These are phyloP conservation scores for Tardiomyces digboiensis DNA, from an alignment of 1,139 yeast genomes.

Conservation along the genomic window DNA sequence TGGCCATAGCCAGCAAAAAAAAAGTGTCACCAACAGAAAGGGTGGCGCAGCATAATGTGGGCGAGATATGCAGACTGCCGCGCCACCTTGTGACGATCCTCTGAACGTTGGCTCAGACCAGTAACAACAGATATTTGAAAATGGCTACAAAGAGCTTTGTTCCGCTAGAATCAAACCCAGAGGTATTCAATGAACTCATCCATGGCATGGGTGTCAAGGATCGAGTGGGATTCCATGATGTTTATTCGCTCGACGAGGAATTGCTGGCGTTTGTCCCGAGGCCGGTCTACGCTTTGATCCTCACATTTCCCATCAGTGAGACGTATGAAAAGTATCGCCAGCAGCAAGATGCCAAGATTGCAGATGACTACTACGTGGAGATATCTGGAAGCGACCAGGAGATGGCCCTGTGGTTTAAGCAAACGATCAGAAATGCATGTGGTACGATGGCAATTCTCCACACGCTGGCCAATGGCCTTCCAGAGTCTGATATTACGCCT, in stretches of 20 bases:
- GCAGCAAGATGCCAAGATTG: conserved; percentile 24
- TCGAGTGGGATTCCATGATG: conserved; percentile 60
- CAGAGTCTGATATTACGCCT: conserved; percentile 27
- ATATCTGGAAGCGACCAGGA: conserved; percentile 21
- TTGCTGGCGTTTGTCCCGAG: conserved; percentile 70
- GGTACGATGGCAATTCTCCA: conserved; percentile 88
- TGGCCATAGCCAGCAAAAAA: no score
- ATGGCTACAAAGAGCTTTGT: conserved; percentile 32
- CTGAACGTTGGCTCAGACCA: no score
- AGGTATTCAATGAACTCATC: conserved; percentile 66
- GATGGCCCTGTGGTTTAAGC: conserved; percentile 56
- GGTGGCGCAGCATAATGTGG: no score
- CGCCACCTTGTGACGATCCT: no score
- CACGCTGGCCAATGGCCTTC: conserved; percentile 51
- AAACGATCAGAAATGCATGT: conserved; percentile 83
- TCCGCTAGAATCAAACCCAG: conserved; percentile 90
- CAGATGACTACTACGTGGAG: conserved; percentile 16
- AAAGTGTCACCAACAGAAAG: no score
- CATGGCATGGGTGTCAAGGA: conserved; percentile 57
- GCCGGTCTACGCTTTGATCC: conserved; percentile 65
- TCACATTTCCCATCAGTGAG: conserved; percentile 72
- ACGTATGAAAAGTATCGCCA: conserved; percentile 45
- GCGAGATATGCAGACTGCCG: no score
- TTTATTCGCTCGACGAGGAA: conserved; percentile 77
- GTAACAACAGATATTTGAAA: background rate